Percentiles rank a stretch among this genome's conserved stretches.
Evolutionary conservation across 768 basidiomycete genomes (phyloP).

Genomic region (Russula vinacea): DNA sequence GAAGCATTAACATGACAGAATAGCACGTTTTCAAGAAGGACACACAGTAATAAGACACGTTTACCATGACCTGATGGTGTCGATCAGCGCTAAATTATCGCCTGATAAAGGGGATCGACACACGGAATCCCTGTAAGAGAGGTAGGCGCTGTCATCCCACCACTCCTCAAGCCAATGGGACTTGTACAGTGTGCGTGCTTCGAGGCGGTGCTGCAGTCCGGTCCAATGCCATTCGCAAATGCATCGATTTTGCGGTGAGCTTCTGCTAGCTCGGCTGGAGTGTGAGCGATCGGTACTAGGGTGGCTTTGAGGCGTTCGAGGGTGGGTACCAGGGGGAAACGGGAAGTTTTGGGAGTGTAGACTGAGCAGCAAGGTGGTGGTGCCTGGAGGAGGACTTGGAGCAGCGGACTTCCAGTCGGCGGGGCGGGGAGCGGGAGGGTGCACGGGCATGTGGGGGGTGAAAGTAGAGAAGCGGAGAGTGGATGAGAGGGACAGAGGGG

Average conservation of each 20-base stretch:
- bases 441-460: conserved; percentile 4
- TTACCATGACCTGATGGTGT: conserved; percentile 62
- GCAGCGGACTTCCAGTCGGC: conserved; percentile 70
- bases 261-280: conserved; percentile 52
- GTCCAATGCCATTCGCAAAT: conserved; percentile 47
- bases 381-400: conserved; percentile 47
- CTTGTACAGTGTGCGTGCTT: conserved; percentile 49
- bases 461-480: neutral
- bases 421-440: conserved; percentile 40
- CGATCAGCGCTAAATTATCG: conserved; percentile 6
- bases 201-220: conserved; percentile 62
- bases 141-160: conserved; percentile 88
- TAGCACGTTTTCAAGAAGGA: neutral
- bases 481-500: neutral
- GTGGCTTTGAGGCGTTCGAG: conserved; percentile 65
- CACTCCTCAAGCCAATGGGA: conserved; percentile 89
- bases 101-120: conserved; percentile 30
- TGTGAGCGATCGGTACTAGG: conserved; percentile 69
- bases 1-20: neutral
- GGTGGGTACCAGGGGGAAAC: conserved; percentile 65
- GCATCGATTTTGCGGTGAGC: conserved; percentile 63
- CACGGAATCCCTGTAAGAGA: conserved; percentile 83
- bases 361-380: conserved; percentile 67
- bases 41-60: conserved; percentile 92
- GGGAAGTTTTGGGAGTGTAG: conserved; percentile 66